A percentile compares a stretch with the other conserved stretches of the same genome.
Conservation (phyloP, 176 grass and related monocot genomes). For the Musa itinerans region DNA sequence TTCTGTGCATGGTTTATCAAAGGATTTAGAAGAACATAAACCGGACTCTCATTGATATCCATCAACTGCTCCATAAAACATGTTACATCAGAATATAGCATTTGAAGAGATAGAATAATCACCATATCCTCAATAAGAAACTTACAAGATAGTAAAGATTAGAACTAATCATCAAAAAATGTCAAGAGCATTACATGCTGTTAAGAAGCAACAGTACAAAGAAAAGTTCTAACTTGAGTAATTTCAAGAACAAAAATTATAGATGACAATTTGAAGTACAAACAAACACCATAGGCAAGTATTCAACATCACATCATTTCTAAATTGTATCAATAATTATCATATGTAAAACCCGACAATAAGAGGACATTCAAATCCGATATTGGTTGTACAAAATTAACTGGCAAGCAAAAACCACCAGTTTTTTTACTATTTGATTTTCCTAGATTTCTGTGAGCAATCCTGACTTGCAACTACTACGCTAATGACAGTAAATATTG, state of each 20-base stretch:
- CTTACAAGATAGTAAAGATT: background rate
- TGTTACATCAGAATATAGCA: constrained; percentile 13
- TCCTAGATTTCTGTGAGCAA: no score
- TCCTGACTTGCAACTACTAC: no score
- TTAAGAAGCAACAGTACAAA: background rate
- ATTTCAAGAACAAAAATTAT: no score
- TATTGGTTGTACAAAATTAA: background rate
- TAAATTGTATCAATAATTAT: no score
- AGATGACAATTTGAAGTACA: background rate
- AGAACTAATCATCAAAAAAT: background rate
- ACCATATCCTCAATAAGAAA: constrained; percentile 2
- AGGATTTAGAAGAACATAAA: constrained; percentile 97
- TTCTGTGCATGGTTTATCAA: constrained; percentile 89
- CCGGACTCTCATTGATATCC: constrained; percentile 93
- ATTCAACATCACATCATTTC: background rate
- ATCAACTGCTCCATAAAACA: constrained; percentile 56
- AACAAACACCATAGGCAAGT: background rate
- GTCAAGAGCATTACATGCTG: background rate
- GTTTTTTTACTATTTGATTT: no score
- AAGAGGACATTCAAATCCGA: background rate
- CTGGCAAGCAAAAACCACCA: no score
- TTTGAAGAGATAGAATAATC: constrained; percentile 1
- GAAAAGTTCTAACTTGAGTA: no score
- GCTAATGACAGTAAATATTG: no score
- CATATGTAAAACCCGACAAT: no score